A percentile compares a stretch with the other conserved stretches of the same genome.
Evolutionary conservation across 2,329 filamentous ascomycete genomes (phyloP).

Genomic region (Zymoseptoria crescenta): DNA sequence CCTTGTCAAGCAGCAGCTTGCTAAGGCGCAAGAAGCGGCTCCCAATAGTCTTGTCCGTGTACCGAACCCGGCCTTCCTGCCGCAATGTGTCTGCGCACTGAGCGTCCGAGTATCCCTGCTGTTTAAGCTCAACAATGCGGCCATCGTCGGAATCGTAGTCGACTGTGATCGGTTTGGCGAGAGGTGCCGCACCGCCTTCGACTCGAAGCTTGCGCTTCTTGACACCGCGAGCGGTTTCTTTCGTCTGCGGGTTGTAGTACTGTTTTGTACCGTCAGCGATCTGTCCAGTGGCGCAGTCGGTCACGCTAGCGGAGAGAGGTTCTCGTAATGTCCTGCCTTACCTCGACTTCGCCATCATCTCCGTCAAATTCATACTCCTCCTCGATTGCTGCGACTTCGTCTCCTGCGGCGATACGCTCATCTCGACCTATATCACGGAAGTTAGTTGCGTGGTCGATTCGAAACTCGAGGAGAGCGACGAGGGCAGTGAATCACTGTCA

Average conservation of each 20-base stretch:
- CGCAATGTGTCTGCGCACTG: slow-evolving; percentile 37
- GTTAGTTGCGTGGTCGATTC: not conserved
- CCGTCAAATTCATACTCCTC: slow-evolving; percentile 1
- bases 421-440: slow-evolving; percentile 5
- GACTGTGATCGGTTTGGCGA: slow-evolving; percentile 36
- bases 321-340: not conserved
- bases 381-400: slow-evolving; percentile 1
- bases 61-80: slow-evolving; percentile 36
- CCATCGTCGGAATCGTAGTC: slow-evolving; percentile 43
- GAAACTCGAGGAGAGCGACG: not conserved
- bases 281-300: not conserved
- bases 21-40: slow-evolving; percentile 42
- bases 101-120: slow-evolving; percentile 36
- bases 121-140: slow-evolving; percentile 38
- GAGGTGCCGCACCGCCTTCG: slow-evolving; percentile 33
- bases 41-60: slow-evolving; percentile 41
- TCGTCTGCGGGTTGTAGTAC: slow-evolving; percentile 13
- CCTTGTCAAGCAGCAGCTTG: slow-evolving; percentile 33
- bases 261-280: slow-evolving; percentile 1
- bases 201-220: slow-evolving; percentile 22
- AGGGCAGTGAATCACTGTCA: not conserved
- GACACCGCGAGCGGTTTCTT: slow-evolving; percentile 1
- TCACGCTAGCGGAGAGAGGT: not conserved
- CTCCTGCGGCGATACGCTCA: slow-evolving; percentile 3
- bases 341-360: slow-evolving; percentile 1